Base-by-base conservation (phyloP, 2,329 filamentous ascomycete species). In the Didymella segeticola region DNA sequence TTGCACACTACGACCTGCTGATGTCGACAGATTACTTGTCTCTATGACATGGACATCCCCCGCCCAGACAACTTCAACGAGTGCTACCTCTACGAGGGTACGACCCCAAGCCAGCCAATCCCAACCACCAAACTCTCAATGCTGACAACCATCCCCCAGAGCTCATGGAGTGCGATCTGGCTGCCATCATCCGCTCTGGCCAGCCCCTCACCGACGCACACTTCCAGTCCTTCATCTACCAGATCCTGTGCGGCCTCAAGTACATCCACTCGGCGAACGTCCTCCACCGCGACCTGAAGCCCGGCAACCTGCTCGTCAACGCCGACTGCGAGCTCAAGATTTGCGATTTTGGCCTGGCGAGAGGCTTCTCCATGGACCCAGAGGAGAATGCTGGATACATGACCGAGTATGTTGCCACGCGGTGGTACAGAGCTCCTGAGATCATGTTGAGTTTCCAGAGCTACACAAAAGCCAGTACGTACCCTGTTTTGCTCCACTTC, bases 361-460 rank as follows among this genome's bases (percentile, higher is more conserved):
- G 95, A 82, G 95, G 95, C 53, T 98, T 99, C 81, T 97, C 93
- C 3, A 88, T 96, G 70, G 93, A 98, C 65, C 95, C 95, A 1
- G 91, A 99, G 76, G 93, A 99, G 79, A 98, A 98, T 74, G 95
- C 95, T 15, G 95, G 95, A 19, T 99, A 98, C 79, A 98, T 99
- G 95, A 99, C 95, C 10, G 95, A 99, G 79, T 99, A 99, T 71
- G 95, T 99, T 50, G 95, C 95, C 43, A 99, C 95, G 46, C 86
- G 95, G 80, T 99, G 95, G 95, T 99, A 99, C 77, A 89, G 95
- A 78, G 95, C 95, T 3, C 95, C 95, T 5, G 95, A 99, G 78
- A 99, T 99, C 68, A 99, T 99, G 95, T 81, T 99, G 77, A 97
- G 92, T 81, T 99, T 99, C 86, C 93, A 98, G 79, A 97, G 92